Evolutionary conservation across 495 filamentous ascomycete species (phyloP).

Genomic region (Amniculicola lignicola): DNA sequence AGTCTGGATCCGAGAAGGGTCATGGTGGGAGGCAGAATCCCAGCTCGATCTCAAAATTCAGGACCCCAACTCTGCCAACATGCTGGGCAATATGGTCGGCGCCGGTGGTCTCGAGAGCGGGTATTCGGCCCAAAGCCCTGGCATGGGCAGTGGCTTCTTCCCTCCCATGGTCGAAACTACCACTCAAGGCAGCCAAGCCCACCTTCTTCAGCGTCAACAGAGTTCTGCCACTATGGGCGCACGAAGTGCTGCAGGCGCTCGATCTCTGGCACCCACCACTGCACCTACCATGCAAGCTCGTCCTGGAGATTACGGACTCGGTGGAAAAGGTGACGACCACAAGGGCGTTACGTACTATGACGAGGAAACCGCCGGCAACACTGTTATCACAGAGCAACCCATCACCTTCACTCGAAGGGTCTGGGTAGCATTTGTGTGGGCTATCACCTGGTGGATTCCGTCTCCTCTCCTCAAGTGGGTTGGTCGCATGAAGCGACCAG

Average conservation of each 20-base stretch:
- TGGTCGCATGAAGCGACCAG: constrained; percentile 94
- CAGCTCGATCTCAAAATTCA: constrained; percentile 84
- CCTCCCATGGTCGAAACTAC: constrained; percentile 59
- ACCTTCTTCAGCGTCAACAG: constrained; percentile 62
- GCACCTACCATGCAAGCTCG: constrained; percentile 56
- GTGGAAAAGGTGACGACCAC: constrained; percentile 75
- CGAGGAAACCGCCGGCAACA: constrained; percentile 69
- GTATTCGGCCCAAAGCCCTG: constrained; percentile 54
- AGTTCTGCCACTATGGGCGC: constrained; percentile 57
- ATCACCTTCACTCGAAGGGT: constrained; percentile 61
- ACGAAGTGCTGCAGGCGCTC: constrained; percentile 57
- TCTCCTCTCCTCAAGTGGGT: constrained; percentile 75
- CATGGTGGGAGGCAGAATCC: constrained; percentile 97
- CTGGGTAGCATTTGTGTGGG: constrained; percentile 83
- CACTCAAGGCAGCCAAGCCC: constrained; percentile 65
- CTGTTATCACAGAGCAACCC: constrained; percentile 68
- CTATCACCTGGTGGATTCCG: constrained; percentile 90
- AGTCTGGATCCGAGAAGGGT: constrained; percentile 89
- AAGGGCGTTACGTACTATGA: constrained; percentile 73
- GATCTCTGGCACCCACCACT: constrained; percentile 69
- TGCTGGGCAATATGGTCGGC: constrained; percentile 49
- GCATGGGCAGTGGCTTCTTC: constrained; percentile 65
- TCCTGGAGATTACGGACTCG: constrained; percentile 81
- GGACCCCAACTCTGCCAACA: constrained; percentile 47
- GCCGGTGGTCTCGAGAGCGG: constrained; percentile 55